These are phyloP conservation scores for Pisolithus microcarpus DNA, from an alignment of 768 basidiomycete genomes.

Conservation along the genomic window DNA sequence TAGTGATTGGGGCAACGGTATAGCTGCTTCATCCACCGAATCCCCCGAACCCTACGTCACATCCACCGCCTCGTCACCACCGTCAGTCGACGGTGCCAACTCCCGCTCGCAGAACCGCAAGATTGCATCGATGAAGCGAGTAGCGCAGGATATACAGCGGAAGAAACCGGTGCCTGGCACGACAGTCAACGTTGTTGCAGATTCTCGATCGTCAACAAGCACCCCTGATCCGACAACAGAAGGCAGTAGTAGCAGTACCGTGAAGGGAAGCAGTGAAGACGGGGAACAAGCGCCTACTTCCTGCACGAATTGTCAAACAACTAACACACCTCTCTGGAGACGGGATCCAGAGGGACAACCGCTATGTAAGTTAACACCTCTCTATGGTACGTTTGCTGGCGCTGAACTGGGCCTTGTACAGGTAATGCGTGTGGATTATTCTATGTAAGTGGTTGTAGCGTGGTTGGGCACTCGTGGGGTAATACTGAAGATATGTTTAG, in stretches of 20 bases:
- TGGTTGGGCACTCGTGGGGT: neutral
- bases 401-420: slow-evolving; percentile 22
- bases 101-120: slow-evolving; percentile 40
- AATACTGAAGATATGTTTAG: slow-evolving; percentile 34
- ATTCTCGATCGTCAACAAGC: slow-evolving; percentile 50
- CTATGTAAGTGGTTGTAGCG: slow-evolving; percentile 54
- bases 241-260: slow-evolving; percentile 23
- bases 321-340: slow-evolving; percentile 90
- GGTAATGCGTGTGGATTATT: slow-evolving; percentile 92
- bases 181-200: slow-evolving; percentile 14
- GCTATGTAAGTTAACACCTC: slow-evolving; percentile 51
- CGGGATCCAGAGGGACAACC: slow-evolving; percentile 91
- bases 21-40: slow-evolving; percentile 59
- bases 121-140: slow-evolving; percentile 59
- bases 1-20: slow-evolving; percentile 74
- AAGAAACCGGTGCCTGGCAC: slow-evolving; percentile 38
- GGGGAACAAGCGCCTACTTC: slow-evolving; percentile 69
- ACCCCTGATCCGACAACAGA: slow-evolving; percentile 52
- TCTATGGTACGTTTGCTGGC: slow-evolving; percentile 6
- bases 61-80: slow-evolving; percentile 68
- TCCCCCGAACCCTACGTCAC: slow-evolving; percentile 69
- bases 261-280: slow-evolving; percentile 49
- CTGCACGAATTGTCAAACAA: slow-evolving; percentile 94
- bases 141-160: slow-evolving; percentile 47
- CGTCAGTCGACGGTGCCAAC: slow-evolving; percentile 49